Base-by-base conservation (phyloP, 768 basidiomycete genomes). In the Termitomyces sp. region DNA sequence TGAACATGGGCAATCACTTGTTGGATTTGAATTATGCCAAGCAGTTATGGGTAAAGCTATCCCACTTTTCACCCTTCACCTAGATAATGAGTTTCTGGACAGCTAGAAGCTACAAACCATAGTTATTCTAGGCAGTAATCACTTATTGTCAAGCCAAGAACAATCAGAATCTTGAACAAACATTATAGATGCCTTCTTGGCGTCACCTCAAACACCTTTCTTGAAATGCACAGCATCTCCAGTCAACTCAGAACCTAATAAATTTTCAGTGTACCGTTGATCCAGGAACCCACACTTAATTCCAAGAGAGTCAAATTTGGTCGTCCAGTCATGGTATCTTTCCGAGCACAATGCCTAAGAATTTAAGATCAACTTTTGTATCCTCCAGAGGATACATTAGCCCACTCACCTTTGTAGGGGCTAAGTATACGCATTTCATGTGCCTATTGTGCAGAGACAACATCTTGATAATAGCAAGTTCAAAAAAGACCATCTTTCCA, bases 401-500 rank as follows among this genome's bases (percentile, higher is more conserved):
- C n/a, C 6, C 30, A 53, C 53, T 42, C 46, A 88, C 93, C 79
- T 95, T 96, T 1, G 93, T 95, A 0, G 94, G 95, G 1, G 94
- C 91, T 64, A 99, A 85, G 66, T 99, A 99, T 16, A 99, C 84
- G 61, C 88, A 89, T 73, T 91, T 92, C 2, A 70, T 64, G n/a
- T 69, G 60, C 28, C 73, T 68, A 51, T 71, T 65, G 8, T 75
- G 71, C 51, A 80, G 70, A 52, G 74, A 74, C 32, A 93, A 71
- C 77, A 92, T 80, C 33, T 84, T 83, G 51, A 98, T 83, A n/a
- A n/a, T n/a, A n/a, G n/a, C n/a, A n/a, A n/a, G n/a, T n/a, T n/a
- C n/a, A n/a, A n/a, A n/a, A n/a, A 54, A 98, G 9, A 90, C 92
- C 0, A 97, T 99, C 72, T 98, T 98, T 30, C 97, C 97, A 52